Conservation (phyloP, 2,329 filamentous ascomycete genomes). For the Penicillium sp. region DNA sequence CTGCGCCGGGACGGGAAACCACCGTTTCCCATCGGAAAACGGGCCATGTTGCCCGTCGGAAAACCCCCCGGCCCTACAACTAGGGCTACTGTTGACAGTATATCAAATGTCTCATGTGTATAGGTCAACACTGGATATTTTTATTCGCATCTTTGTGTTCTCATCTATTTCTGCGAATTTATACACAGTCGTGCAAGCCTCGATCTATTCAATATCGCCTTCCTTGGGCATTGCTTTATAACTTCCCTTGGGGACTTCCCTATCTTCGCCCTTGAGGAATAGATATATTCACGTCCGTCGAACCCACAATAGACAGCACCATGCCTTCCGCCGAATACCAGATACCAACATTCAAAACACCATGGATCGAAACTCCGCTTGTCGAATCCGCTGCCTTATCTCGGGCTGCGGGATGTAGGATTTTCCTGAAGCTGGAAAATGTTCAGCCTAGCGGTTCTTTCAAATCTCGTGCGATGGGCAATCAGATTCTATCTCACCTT, state of each 20-base stretch:
- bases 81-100: constrained; percentile 25
- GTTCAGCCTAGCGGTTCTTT: constrained; percentile 83
- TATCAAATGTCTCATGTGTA: constrained; percentile 33
- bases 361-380: constrained; percentile 73
- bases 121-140: constrained; percentile 10
- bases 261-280: constrained; percentile 9
- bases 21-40: constrained; percentile 28
- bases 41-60: constrained; percentile 34
- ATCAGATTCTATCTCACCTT: constrained; percentile 62
- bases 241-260: background rate
- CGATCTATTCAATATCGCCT: constrained; percentile 5
- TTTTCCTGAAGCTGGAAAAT: constrained; percentile 83
- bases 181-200: constrained; percentile 16
- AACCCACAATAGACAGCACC: constrained; percentile 39
- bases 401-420: constrained; percentile 70
- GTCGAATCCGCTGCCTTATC: constrained; percentile 68
- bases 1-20: background rate
- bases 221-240: constrained; percentile 2
- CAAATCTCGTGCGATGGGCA: constrained; percentile 76
- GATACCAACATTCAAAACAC: constrained; percentile 37
- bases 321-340: constrained; percentile 25
- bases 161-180: constrained; percentile 8
- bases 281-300: background rate
- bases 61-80: constrained; percentile 21
- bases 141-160: background rate